Conservation (phyloP, 1,284 basidiomycete species). For the Ceratobasidium sp. region DNA sequence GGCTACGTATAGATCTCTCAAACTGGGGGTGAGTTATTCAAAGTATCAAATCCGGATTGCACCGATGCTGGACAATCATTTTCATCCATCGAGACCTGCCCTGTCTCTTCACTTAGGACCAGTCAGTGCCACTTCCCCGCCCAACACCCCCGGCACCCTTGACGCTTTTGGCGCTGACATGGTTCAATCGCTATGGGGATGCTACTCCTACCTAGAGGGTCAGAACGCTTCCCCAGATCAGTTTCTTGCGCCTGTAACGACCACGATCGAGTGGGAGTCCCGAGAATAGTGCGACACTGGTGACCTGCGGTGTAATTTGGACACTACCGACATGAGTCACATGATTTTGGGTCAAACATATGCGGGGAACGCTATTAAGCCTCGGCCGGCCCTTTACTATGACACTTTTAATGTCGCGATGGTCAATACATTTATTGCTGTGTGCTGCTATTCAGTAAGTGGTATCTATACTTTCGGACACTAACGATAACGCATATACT, state of each 20-base stretch:
- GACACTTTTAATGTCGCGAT: neutral
- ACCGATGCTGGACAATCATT: neutral
- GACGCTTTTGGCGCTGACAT: slow-evolving; percentile 1
- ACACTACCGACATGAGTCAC: neutral
- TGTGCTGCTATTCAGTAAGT: slow-evolving; percentile 3
- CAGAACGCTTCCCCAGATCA: neutral
- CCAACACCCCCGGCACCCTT: neutral
- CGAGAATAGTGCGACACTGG: neutral
- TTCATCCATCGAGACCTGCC: neutral
- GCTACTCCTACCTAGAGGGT: neutral
- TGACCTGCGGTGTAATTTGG: neutral
- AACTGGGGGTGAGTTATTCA: neutral
- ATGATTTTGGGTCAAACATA: neutral
- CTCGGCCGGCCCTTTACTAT: neutral
- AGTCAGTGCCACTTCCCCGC: neutral
- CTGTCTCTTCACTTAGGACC: neutral
- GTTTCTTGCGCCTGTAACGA: neutral
- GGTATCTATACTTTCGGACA: neutral
- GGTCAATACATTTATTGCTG: neutral
- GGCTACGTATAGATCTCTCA: neutral
- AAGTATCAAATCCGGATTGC: neutral
- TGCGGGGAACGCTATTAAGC: neutral
- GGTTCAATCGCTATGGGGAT: neutral
- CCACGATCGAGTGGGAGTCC: neutral
- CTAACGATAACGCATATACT: neutral